Evolutionary conservation across 805 yeast genomes (phyloP), one percentile per base, ranked within the genome.

Genomic region (Wickerhamiella spandovensis): DNA sequence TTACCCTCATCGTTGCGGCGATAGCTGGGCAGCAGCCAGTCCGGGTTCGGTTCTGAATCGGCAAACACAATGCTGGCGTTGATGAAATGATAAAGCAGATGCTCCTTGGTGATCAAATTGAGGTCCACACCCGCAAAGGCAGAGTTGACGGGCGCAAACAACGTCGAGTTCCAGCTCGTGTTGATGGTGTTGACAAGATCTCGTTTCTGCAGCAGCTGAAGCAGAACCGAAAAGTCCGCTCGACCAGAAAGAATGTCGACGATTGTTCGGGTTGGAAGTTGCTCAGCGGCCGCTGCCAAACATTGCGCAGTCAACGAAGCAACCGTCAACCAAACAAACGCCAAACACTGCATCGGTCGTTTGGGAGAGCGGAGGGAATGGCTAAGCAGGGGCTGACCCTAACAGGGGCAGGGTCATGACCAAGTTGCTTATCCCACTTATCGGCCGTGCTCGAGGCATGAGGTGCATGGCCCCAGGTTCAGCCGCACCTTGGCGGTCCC

Each of bases 91-190:
- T 61, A 61, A 4, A 59, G 57, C 28, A 61, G 48, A 35, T 54
- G 56, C 20, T 59, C 60, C 5, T 47, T 23, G 10, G 60, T 35
- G 46, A 61, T 47, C 10, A 47, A 7, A 9, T 42, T 45, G 13
- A 32, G 48, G 44, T 55, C 51, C 13, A 49, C 41, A 18, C 61
- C 60, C 4, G 68, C 70, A 63, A 83, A 84, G 0, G 95, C 95
- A 56, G 82, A 79, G 64, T 86, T 86, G 9, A 82, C 72, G 0
- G 95, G 95, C 1, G 94, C 95, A 43, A 84, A 61, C 15, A 86
- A 64, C 0, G 95, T 84, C 50, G 82, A 75, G 61, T 85, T 82
- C 39, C 67, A 67, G 54, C 82, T 62, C 23, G 67, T 66, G 59
- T 84, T 85, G 35, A 86, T 62, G 45, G 67, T 63, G 1, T 87